A percentile compares a stretch with the other conserved stretches of the same genome.
Evolutionary conservation across 2,329 filamentous ascomycete species (phyloP).

Genomic region (Fusarium tuaranense): DNA sequence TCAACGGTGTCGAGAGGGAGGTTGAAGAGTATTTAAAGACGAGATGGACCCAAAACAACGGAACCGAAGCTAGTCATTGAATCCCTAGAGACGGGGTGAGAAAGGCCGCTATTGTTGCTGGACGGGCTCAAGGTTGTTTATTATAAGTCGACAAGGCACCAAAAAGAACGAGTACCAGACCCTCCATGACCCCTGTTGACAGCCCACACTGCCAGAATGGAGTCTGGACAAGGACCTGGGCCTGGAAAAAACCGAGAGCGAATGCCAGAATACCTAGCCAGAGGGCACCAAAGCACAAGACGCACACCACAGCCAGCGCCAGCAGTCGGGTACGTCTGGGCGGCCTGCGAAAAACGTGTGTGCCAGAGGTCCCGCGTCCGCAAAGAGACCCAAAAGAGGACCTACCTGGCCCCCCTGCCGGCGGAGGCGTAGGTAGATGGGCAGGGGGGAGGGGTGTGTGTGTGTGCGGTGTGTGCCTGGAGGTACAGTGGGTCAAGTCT

Average conservation of each 20-base stretch:
- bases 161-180: conserved; percentile 19
- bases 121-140: conserved; percentile 43
- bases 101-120: conserved; percentile 23
- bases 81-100: conserved; percentile 36
- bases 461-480: background rate
- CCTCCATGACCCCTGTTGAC: conserved; percentile 39
- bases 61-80: conserved; percentile 34
- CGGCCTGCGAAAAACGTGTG: conserved; percentile 16
- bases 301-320: background rate
- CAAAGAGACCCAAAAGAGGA: conserved; percentile 5
- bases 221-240: conserved; percentile 20
- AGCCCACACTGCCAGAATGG: conserved; percentile 33
- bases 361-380: conserved; percentile 10
- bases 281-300: background rate
- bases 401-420: background rate
- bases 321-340: conserved; percentile 23
- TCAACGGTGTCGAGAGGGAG: conserved; percentile 24
- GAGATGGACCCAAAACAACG: conserved; percentile 41
- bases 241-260: conserved; percentile 20
- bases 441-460: background rate
- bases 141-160: conserved; percentile 31
- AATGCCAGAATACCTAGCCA: conserved; percentile 7
- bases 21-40: conserved; percentile 41
- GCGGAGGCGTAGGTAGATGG: background rate
- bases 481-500: conserved; percentile 2